phyloP scores from a whole-genome alignment of 305 asterid species.

The Euphrasia arctica region DNA sequence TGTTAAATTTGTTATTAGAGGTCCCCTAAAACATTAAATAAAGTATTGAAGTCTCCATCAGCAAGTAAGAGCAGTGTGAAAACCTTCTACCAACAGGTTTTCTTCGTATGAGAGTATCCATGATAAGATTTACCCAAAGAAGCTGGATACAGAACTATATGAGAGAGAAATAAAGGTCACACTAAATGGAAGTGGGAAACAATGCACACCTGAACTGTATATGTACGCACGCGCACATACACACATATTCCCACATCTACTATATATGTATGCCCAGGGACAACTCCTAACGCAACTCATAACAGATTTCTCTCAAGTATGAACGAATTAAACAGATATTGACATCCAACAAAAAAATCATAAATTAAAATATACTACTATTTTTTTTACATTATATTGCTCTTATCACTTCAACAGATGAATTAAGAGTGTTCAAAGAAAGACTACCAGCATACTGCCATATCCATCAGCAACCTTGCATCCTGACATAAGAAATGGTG shows the following conservation, averaged over 20 bases:
- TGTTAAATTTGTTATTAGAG: slow-evolving; percentile 92
- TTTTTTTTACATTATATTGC: slow-evolving; percentile 2
- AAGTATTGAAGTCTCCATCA: slow-evolving; percentile 22
- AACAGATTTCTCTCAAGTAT: background rate
- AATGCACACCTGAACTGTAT: slow-evolving; percentile 85
- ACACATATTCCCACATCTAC: background rate
- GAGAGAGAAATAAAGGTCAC: slow-evolving; percentile 15
- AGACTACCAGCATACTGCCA: slow-evolving; percentile 88
- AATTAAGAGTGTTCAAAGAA: slow-evolving; percentile 14
- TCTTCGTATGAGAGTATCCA: slow-evolving; percentile 94
- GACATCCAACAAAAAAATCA: slow-evolving; percentile 8
- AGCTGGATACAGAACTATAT: slow-evolving; percentile 45
- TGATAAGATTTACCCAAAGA: slow-evolving; percentile 98
- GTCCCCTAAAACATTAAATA: slow-evolving; percentile 62
- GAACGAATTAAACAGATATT: background rate
- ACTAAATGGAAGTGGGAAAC: slow-evolving; percentile 5
- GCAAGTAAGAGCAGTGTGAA: slow-evolving; percentile 7
- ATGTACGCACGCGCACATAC: background rate
- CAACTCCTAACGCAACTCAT: background rate
- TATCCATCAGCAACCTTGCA: slow-evolving; percentile 98
- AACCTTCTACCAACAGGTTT: slow-evolving; percentile 94
- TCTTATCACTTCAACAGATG: slow-evolving; percentile 2
- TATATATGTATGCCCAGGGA: background rate
- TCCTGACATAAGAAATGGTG: slow-evolving; percentile 94
- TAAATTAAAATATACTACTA: background rate